These are phyloP conservation scores for Paralagenidium karlingii DNA, from an alignment of 352 stramenopile genomes.

Conservation along the genomic window DNA sequence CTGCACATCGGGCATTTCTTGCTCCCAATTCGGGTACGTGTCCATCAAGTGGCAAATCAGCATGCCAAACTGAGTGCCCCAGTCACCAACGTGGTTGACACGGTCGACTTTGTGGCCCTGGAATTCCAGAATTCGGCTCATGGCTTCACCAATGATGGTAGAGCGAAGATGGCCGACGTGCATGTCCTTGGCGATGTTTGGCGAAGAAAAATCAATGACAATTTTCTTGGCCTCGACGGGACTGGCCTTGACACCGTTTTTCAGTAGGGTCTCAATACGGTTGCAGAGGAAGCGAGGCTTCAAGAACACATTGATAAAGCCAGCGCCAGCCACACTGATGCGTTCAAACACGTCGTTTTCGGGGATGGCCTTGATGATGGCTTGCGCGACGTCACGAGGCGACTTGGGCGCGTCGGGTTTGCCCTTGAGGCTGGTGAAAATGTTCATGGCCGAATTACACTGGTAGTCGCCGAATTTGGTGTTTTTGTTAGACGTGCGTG, in stretches of 20 bases:
- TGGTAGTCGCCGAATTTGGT: conserved; percentile 94
- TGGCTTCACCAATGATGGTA: conserved; percentile 87
- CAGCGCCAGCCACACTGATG: conserved; percentile 85
- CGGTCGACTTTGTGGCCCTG: conserved; percentile 68
- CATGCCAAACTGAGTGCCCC: conserved; percentile 98
- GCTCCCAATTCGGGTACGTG: conserved; percentile 90
- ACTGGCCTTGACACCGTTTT: conserved; percentile 52
- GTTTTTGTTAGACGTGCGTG: conserved; percentile 68
- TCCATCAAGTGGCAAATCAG: conserved; percentile 99
- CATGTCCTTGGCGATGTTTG: conserved; percentile 86
- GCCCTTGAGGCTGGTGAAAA: conserved; percentile 94
- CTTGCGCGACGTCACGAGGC: conserved; percentile 79
- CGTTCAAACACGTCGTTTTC: conserved; percentile 80
- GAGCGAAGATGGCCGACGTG: conserved; percentile 81
- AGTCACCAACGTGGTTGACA: conserved; percentile 81
- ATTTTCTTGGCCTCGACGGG: conserved; percentile 83
- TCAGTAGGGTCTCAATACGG: conserved; percentile 56
- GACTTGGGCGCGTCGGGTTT: conserved; percentile 49
- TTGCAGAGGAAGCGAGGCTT: conserved; percentile 67
- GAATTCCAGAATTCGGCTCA: conserved; percentile 81
- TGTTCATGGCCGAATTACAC: conserved; percentile 96
- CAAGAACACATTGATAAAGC: conserved; percentile 97
- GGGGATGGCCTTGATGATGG: conserved; percentile 83
- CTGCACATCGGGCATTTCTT: conserved; percentile 90
- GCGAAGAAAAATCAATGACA: conserved; percentile 75